A percentile compares a stretch with the other conserved stretches of the same genome.
These are phyloP conservation scores for Arachis monticola DNA, from an alignment of 331 rosid genomes.

Conservation along the genomic window DNA sequence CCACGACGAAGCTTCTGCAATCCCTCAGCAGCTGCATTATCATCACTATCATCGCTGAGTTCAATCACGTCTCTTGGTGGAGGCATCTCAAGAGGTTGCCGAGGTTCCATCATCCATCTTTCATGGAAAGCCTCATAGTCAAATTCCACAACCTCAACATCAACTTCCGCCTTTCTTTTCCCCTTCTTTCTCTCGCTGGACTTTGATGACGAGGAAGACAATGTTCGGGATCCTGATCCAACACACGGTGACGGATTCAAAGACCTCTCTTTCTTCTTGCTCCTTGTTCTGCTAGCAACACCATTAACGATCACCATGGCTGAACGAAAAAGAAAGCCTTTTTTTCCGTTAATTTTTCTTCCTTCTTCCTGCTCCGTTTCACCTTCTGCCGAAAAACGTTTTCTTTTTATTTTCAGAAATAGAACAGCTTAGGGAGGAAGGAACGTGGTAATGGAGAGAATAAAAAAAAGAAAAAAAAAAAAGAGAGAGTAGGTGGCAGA, in stretches of 20 bases:
- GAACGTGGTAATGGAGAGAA: too few species aligned
- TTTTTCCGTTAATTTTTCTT: not conserved
- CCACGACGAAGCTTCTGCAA: not conserved
- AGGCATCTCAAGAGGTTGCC: not conserved
- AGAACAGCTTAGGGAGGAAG: too few species aligned
- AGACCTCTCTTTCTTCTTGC: not conserved
- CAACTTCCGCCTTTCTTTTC: not conserved
- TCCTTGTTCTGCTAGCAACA: slow-evolving; percentile 24
- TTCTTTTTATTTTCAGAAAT: too few species aligned
- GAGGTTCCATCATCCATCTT: too few species aligned
- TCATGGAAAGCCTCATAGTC: not conserved
- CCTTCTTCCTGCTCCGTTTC: not conserved
- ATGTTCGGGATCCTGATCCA: not conserved
- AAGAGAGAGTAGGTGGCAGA: too few species aligned
- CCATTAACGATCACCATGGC: not conserved
- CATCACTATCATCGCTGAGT: not conserved
- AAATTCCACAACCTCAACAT: not conserved
- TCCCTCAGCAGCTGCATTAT: not conserved
- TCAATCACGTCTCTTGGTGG: not conserved
- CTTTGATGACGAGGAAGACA: not conserved
- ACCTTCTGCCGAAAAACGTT: too few species aligned
- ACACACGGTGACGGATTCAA: too few species aligned
- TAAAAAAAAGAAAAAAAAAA: too few species aligned
- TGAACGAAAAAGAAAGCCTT: not conserved
- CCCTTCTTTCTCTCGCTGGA: not conserved